Percentiles rank a stretch among this genome's conserved stretches.
These are phyloP conservation scores for Arctostaphylos glauca DNA, from an alignment of 148 eudicot species.

Conservation along the genomic window DNA sequence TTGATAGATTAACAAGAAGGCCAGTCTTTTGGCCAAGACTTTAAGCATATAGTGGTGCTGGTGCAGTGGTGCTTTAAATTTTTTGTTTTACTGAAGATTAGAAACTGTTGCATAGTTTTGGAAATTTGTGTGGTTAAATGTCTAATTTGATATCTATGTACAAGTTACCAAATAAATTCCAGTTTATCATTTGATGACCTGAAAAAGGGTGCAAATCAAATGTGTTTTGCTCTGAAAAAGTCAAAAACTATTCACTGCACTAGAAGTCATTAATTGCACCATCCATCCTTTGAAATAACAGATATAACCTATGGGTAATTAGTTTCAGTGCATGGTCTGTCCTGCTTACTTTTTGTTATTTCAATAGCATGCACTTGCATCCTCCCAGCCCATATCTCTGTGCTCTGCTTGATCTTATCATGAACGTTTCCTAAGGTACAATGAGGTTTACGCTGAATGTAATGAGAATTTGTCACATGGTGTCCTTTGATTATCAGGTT, in stretches of 20 bases:
- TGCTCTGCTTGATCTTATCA: not conserved
- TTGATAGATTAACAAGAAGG: not conserved
- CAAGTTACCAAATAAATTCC: constrained; percentile 1
- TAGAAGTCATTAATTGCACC: not conserved
- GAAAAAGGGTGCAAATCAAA: not conserved
- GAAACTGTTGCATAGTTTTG: not conserved
- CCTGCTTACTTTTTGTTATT: not conserved
- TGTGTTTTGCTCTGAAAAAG: not conserved
- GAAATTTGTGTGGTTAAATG: not conserved
- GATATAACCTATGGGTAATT: not conserved
- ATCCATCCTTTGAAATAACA: not conserved
- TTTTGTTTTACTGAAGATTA: not conserved
- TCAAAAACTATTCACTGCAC: not conserved
- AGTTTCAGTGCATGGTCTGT: not conserved
- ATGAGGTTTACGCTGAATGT: not conserved
- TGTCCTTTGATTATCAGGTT: constrained; percentile 46
- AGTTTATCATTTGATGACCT: not conserved
- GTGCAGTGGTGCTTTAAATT: not conserved
- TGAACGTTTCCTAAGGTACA: not conserved
- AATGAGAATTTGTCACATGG: not conserved
- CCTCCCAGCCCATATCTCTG: not conserved
- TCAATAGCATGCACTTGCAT: not conserved
- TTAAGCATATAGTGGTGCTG: not conserved
- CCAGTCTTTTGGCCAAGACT: not conserved
- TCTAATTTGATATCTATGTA: not conserved